A percentile compares a stretch with the other conserved stretches of the same genome.
Evolutionary conservation across 371 early-diverging fungal genomes (phyloP).

Genomic region (Coemansia sp.): DNA sequence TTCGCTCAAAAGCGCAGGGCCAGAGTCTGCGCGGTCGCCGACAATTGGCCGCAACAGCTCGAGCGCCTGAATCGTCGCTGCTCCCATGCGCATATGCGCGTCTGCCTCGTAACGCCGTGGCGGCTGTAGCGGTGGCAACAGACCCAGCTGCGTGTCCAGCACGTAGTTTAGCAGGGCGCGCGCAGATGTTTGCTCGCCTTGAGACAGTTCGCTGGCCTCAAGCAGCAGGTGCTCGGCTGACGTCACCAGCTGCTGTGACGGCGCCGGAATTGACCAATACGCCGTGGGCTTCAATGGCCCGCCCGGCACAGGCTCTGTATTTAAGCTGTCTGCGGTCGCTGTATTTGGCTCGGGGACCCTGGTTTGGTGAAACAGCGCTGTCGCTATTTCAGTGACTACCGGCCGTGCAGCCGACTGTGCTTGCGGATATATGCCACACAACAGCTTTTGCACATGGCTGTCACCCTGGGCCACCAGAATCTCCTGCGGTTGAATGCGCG

Average conservation of each 20-base stretch:
- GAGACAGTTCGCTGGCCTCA: conserved; percentile 36
- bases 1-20: conserved; percentile 62
- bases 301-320: neutral
- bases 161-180: conserved; percentile 55
- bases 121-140: conserved; percentile 51
- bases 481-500: conserved; percentile 82
- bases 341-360: neutral
- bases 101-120: conserved; percentile 43
- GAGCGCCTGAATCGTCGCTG: conserved; percentile 54
- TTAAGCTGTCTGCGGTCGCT: neutral
- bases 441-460: neutral
- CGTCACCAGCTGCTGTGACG: conserved; percentile 13
- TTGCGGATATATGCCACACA: conserved; percentile 10
- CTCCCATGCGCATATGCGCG: conserved; percentile 54
- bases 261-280: conserved; percentile 18
- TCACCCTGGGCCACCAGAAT: conserved; percentile 57
- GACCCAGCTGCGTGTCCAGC: conserved; percentile 49
- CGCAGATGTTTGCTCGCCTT: conserved; percentile 49
- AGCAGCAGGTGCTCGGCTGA: conserved; percentile 30
- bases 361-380: conserved; percentile 12
- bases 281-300: conserved; percentile 5
- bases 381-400: conserved; percentile 3
- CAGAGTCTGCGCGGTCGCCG: conserved; percentile 19
- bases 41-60: conserved; percentile 53
- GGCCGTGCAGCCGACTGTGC: conserved; percentile 2